A percentile compares a stretch with the other conserved stretches of the same genome.
Conservation (phyloP, 768 basidiomycete species). For the Astraeus odoratus region DNA sequence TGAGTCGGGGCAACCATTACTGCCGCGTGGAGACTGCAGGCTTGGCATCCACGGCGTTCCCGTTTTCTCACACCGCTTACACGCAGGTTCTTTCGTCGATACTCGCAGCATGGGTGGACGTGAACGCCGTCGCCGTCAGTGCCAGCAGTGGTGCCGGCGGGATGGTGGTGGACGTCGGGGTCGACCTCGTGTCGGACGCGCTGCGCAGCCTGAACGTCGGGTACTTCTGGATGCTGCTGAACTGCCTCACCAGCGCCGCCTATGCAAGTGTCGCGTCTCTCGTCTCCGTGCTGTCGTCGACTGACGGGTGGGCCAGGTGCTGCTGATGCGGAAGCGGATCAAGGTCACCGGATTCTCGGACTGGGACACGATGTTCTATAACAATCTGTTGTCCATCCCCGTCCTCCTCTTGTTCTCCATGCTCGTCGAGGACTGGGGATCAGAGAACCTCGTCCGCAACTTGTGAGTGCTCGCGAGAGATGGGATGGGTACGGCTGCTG, state of each 20-base stretch:
- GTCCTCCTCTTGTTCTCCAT: conserved; percentile 79
- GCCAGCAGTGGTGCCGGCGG: conserved; percentile 16
- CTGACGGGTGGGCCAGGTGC: conserved; percentile 47
- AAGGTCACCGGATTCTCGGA: conserved; percentile 93
- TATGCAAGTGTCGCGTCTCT: conserved; percentile 57
- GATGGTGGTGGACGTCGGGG: conserved; percentile 20
- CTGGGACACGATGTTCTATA: conserved; percentile 99
- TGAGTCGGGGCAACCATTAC: conserved; percentile 24
- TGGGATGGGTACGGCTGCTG: not conserved
- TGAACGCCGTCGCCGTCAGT: conserved; percentile 34
- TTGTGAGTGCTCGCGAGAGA: conserved; percentile 60
- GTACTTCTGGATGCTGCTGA: conserved; percentile 94
- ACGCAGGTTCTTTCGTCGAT: conserved; percentile 90
- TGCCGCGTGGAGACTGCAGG: too few species aligned
- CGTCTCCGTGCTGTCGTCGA: conserved; percentile 2
- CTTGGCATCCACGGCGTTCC: not conserved
- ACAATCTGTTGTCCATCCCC: conserved; percentile 92
- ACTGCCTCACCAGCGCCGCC: conserved; percentile 84
- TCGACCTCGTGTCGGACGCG: conserved; percentile 35
- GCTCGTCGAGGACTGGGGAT: conserved; percentile 84
- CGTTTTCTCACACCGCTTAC: not conserved
- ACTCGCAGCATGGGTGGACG: conserved; percentile 95
- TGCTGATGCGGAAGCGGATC: conserved; percentile 95
- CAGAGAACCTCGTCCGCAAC: conserved; percentile 67
- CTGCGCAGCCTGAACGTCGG: conserved; percentile 64